Evolutionary conservation across 176 grass and related monocot genomes (phyloP).

Genomic region (Carex kokanica): DNA sequence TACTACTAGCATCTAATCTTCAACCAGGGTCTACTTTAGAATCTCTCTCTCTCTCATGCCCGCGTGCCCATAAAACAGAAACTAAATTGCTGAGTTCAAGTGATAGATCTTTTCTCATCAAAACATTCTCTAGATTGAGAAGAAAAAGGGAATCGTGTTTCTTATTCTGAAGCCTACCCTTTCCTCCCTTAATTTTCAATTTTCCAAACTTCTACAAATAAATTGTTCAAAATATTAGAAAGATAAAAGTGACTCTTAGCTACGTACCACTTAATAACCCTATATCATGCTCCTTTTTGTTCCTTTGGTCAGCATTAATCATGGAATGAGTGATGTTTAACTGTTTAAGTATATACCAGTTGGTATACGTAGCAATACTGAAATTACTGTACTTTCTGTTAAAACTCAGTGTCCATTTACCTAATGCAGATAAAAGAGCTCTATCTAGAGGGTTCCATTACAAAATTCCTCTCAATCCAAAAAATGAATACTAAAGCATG

Average conservation of each 20-base stretch:
- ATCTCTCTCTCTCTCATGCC: background rate
- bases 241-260: background rate
- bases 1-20: conserved; percentile 7
- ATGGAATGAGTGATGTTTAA: background rate
- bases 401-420: background rate
- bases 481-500: background rate
- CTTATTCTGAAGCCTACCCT: background rate
- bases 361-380: background rate
- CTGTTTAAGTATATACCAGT: background rate
- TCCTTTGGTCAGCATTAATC: background rate
- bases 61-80: background rate
- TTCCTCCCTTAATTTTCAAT: background rate
- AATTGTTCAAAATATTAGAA: background rate
- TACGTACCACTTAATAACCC: background rate
- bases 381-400: background rate
- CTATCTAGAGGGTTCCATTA: background rate
- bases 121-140: background rate
- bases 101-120: background rate
- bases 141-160: background rate
- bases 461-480: background rate
- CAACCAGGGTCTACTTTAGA: background rate
- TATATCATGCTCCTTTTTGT: background rate
- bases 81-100: background rate
- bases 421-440: background rate
- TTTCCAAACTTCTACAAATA: background rate